A percentile compares a stretch with the other conserved stretches of the same genome.
Evolutionary conservation across 1,284 basidiomycete genomes (phyloP).

Genomic region (Amylostereum areolatum): DNA sequence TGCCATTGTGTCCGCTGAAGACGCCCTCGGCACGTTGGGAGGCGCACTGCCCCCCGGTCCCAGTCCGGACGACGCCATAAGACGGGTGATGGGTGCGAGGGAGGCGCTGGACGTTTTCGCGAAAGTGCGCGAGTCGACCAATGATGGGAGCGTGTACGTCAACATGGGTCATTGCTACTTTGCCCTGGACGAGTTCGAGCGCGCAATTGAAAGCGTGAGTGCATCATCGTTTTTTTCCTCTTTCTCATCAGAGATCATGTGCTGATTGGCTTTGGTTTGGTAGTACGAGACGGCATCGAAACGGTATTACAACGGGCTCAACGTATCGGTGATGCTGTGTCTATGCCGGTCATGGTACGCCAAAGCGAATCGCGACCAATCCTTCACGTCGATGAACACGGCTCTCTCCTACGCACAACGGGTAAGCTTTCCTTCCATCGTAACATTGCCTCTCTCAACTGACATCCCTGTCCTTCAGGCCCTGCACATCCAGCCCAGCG

Average conservation of each 20-base stretch:
- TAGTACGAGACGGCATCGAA: slow-evolving; percentile 87
- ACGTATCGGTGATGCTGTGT: slow-evolving; percentile 73
- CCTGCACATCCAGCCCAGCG: slow-evolving; percentile 72
- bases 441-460: neutral
- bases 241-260: neutral
- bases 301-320: slow-evolving; percentile 66
- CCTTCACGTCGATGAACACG: slow-evolving; percentile 71
- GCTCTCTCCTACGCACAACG: slow-evolving; percentile 77
- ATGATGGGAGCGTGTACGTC: slow-evolving; percentile 83
- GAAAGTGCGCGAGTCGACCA: slow-evolving; percentile 81
- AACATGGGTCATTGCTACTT: slow-evolving; percentile 97
- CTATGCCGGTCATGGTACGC: slow-evolving; percentile 88
- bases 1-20: slow-evolving; percentile 88
- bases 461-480: slow-evolving; percentile 42
- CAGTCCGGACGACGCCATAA: slow-evolving; percentile 57
- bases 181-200: slow-evolving; percentile 84
- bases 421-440: slow-evolving; percentile 34
- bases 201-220: slow-evolving; percentile 90
- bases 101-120: slow-evolving; percentile 85
- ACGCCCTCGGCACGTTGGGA: slow-evolving; percentile 64
- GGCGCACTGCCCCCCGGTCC: slow-evolving; percentile 41
- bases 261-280: neutral
- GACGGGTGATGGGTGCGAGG: slow-evolving; percentile 62
- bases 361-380: slow-evolving; percentile 85
- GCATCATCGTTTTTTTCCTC: slow-evolving; percentile 1